These are phyloP conservation scores for Coemansia sp. DNA, from an alignment of 192 early-diverging fungal species.

Conservation along the genomic window DNA sequence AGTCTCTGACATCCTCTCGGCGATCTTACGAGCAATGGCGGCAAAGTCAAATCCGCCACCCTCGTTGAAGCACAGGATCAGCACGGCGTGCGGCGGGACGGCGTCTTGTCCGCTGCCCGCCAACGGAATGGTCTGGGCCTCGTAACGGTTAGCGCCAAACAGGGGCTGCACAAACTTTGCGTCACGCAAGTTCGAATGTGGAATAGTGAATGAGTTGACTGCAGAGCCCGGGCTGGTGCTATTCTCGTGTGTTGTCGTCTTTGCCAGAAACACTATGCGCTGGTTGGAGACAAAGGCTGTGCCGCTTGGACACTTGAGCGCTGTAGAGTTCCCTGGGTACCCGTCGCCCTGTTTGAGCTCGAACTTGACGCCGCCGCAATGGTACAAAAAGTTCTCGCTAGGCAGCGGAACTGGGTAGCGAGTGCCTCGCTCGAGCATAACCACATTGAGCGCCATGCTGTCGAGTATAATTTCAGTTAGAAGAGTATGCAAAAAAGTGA, in stretches of 20 bases:
- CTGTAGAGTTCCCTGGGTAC: constrained; percentile 31
- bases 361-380: constrained; percentile 50
- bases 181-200: constrained; percentile 25
- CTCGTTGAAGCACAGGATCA: constrained; percentile 42
- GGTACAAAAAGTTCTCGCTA: constrained; percentile 50
- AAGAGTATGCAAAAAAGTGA: neutral
- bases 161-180: constrained; percentile 33
- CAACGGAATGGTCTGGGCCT: constrained; percentile 22
- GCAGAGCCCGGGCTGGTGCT: constrained; percentile 8
- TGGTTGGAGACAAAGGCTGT: constrained; percentile 51
- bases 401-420: constrained; percentile 46
- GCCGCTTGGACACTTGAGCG: constrained; percentile 19
- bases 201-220: constrained; percentile 38
- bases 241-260: constrained; percentile 20
- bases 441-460: constrained; percentile 40
- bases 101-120: constrained; percentile 2
- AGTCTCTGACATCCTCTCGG: constrained; percentile 29
- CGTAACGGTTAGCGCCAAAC: constrained; percentile 42
- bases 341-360: constrained; percentile 36
- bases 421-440: constrained; percentile 36
- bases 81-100: constrained; percentile 1
- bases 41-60: constrained; percentile 51
- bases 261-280: constrained; percentile 38
- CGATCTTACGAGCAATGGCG: constrained; percentile 33
- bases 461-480: neutral